phyloP scores from a whole-genome alignment of 768 basidiomycete species.

The Galerina sulciceps region DNA sequence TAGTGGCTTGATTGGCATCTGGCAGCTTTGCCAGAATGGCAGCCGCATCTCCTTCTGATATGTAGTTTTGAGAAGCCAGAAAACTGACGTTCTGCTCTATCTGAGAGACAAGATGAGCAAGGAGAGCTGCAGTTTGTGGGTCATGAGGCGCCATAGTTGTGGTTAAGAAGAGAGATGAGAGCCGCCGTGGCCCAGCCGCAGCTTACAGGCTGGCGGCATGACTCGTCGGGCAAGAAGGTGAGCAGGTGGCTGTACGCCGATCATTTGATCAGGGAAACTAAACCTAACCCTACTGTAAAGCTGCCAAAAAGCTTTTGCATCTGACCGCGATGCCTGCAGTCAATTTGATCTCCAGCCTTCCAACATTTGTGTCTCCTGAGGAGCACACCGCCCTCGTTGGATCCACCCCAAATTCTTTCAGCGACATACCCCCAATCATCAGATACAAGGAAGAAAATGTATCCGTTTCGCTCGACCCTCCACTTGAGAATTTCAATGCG shows the following conservation, averaged over 20 bases:
- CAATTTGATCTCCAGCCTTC: conserved; percentile 38
- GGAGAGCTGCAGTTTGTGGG: conserved; percentile 46
- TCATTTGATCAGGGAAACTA: neutral
- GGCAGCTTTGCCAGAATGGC: conserved; percentile 55
- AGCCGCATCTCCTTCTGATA: conserved; percentile 52
- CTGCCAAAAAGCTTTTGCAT: neutral
- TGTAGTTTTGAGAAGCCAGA: conserved; percentile 56
- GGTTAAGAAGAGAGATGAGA: neutral
- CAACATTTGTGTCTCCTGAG: conserved; percentile 51
- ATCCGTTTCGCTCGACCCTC: conserved; percentile 69
- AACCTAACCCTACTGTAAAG: conserved; percentile 14
- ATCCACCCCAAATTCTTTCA: conserved; percentile 87
- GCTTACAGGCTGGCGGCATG: too few species aligned
- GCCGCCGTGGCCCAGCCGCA: too few species aligned
- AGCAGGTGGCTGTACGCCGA: too few species aligned
- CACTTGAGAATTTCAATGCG: conserved; percentile 63
- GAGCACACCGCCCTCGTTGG: conserved; percentile 69
- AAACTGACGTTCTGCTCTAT: conserved; percentile 62
- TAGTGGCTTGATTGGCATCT: conserved; percentile 19
- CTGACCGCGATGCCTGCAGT: conserved; percentile 39
- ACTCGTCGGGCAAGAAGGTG: too few species aligned
- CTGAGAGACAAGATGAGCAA: conserved; percentile 63
- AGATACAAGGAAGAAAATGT: conserved; percentile 77
- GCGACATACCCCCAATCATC: conserved; percentile 82
- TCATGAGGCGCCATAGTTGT: conserved; percentile 36